Evolutionary conservation across 164 flowering plant genomes (phyloP), one percentile per base, ranked within the genome.

Genomic region (Nelumbo lutea): DNA sequence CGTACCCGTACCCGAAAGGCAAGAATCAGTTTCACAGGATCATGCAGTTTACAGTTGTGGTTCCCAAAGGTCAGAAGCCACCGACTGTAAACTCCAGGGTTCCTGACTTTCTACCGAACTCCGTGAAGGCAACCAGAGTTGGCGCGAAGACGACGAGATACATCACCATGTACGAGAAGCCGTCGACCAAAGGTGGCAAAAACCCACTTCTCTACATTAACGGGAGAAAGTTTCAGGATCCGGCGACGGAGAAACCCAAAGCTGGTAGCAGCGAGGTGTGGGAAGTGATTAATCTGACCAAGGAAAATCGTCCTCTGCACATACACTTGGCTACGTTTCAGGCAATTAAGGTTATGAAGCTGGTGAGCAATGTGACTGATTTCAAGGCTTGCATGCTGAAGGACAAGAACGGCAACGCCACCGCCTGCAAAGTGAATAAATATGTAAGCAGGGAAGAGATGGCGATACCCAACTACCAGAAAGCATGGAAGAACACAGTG

Each of bases 221-320:
- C 42, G 70, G 75, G 13, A 46, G 42, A 50, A 13, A 45, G 9
- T 59, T 47, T 14, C 70, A 66, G 14, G 70, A 59, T n/a, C 69
- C 69, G n/a, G 70, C 44, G n/a, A 72, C 70, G 42, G 75, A 72
- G 70, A 66, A 2, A 0, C 70, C 70, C 15, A 66, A 61, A 40
- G 13, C 61, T 1, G 75, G 75, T 2, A 59, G 38, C 6, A 61
- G 50, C 7, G 75, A 72, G 46, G 40, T 72, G 14, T 72, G 27
- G 27, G 27, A 27, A 27, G 27, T 27, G 27, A 27, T 27, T 27
- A 27, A 27, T 27, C 27, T 27, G 15, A 71, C 74, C 1, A 64
- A 59, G 4, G 69, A 71, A 13, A 65, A 71, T 27, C 74, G 65
- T 43, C 74, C 74, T 3, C 38, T 72, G 14, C 75, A 72, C 60